phyloP scores from a whole-genome alignment of 441 rosid species.

The Adansonia rubrostipa region DNA sequence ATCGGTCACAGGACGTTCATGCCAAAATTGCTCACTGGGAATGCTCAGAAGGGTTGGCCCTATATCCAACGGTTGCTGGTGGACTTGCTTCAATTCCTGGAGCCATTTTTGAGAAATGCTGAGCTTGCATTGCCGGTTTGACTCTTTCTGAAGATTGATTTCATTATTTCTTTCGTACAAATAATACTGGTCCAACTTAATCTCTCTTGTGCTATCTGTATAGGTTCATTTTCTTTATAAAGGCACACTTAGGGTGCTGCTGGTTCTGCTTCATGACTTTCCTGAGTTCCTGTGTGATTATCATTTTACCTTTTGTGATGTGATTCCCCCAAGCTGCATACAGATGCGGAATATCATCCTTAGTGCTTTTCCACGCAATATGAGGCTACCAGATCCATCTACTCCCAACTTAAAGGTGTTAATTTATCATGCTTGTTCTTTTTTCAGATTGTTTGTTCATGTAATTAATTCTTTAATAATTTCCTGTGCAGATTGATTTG shows the following conservation, averaged over 20 bases:
- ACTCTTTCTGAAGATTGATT: constrained; percentile 27
- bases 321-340: constrained; percentile 99
- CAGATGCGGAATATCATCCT: constrained; percentile 98
- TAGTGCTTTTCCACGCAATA: constrained; percentile 93
- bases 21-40: constrained; percentile 93
- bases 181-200: constrained; percentile 15
- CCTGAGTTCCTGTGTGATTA: constrained; percentile 98
- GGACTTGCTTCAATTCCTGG: constrained; percentile 92
- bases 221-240: constrained; percentile 88
- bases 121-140: constrained; percentile 88
- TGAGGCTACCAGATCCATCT: constrained; percentile 99
- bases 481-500: constrained; percentile 77
- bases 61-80: constrained; percentile 88
- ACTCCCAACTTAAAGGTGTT: constrained; percentile 94
- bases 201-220: constrained; percentile 31
- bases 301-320: constrained; percentile 97
- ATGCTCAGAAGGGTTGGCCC: constrained; percentile 97
- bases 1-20: constrained; percentile 96
- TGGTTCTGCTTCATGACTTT: constrained; percentile 97
- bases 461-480: neutral
- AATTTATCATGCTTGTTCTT: neutral
- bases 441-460: constrained; percentile 1
- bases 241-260: constrained; percentile 93
- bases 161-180: constrained; percentile 17
- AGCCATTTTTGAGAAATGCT: constrained; percentile 95